Percentiles rank a stretch among this genome's conserved stretches.
phyloP scores from a whole-genome alignment of 2,329 filamentous ascomycete genomes.

The Epichloe uncinata region DNA sequence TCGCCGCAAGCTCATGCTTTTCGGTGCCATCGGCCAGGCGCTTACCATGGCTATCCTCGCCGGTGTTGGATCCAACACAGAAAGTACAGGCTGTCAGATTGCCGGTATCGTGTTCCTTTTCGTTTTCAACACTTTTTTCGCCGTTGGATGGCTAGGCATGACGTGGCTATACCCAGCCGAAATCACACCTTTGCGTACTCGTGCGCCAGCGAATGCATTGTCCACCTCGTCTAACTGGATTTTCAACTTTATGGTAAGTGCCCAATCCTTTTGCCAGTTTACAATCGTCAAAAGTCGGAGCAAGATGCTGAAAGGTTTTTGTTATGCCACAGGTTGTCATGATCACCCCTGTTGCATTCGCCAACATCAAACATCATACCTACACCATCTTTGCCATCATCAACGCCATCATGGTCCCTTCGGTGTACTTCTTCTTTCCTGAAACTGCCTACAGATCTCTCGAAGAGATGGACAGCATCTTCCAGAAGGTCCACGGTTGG shows the following conservation, averaged over 20 bases:
- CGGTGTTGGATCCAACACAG: conserved; percentile 38
- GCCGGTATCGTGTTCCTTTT: conserved; percentile 55
- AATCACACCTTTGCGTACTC: conserved; percentile 53
- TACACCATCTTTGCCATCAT: conserved; percentile 56
- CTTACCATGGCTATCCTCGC: conserved; percentile 50
- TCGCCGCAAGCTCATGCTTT: conserved; percentile 57
- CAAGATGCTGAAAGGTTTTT: not conserved
- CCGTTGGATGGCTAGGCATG: conserved; percentile 44
- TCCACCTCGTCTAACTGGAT: conserved; percentile 44
- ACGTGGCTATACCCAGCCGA: conserved; percentile 54
- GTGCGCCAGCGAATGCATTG: conserved; percentile 46
- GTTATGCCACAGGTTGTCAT: conserved; percentile 36
- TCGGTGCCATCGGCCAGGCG: conserved; percentile 50
- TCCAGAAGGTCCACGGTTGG: conserved; percentile 39
- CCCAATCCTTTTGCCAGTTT: too few species aligned
- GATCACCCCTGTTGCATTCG: conserved; percentile 46
- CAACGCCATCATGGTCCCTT: conserved; percentile 45
- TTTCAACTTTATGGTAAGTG: conserved; percentile 42
- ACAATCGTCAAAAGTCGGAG: not conserved
- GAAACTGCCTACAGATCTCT: conserved; percentile 51
- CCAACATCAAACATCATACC: conserved; percentile 44
- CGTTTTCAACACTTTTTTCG: conserved; percentile 44
- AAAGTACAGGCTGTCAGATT: conserved; percentile 37
- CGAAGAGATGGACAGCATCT: conserved; percentile 55
- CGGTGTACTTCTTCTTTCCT: conserved; percentile 49